A percentile compares a stretch with the other conserved stretches of the same genome.
Evolutionary conservation across 495 filamentous ascomycete species (phyloP).

Genomic region (Thermothielavioides terrestris): DNA sequence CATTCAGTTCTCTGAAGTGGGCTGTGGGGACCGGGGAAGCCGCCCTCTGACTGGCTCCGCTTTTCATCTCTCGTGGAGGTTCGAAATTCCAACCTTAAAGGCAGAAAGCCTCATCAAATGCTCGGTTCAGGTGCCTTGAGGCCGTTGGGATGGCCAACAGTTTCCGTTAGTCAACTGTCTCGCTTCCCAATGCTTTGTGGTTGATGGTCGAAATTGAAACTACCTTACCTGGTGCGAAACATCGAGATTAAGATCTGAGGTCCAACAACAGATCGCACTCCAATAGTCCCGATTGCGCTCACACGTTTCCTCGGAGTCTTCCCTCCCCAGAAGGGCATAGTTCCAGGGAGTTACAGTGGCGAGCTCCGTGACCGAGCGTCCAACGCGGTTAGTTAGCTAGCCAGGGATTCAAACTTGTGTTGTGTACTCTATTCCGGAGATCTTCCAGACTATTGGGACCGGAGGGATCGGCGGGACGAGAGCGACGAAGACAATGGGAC

Average conservation of each 20-base stretch:
- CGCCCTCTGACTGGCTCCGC: slow-evolving; percentile 11
- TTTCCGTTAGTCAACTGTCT: too few relatives aligned
- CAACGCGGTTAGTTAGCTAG: neutral
- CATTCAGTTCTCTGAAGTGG: neutral
- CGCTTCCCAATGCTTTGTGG: neutral
- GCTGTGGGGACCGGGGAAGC: slow-evolving; percentile 8
- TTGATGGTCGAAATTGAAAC: neutral
- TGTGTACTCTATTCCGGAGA: too few relatives aligned
- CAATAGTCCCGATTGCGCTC: neutral
- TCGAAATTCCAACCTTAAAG: too few relatives aligned
- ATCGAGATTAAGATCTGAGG: too few relatives aligned
- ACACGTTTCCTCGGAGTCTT: neutral
- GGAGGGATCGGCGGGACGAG: too few relatives aligned
- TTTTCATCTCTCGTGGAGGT: too few relatives aligned
- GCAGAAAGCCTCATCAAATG: slow-evolving; percentile 1
- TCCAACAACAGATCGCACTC: too few relatives aligned
- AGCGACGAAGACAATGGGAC: too few relatives aligned
- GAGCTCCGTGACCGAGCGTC: neutral
- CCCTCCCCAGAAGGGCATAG: neutral
- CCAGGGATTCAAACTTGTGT: too few relatives aligned
- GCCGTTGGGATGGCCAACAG: too few relatives aligned
- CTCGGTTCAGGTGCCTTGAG: neutral
- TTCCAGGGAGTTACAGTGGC: neutral
- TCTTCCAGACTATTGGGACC: too few relatives aligned
- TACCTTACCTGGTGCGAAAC: too few relatives aligned